Evolutionary conservation across 2,329 filamentous ascomycete species (phyloP), one percentile per base, ranked within the genome.

Genomic region (Calonectria pauciramosa): DNA sequence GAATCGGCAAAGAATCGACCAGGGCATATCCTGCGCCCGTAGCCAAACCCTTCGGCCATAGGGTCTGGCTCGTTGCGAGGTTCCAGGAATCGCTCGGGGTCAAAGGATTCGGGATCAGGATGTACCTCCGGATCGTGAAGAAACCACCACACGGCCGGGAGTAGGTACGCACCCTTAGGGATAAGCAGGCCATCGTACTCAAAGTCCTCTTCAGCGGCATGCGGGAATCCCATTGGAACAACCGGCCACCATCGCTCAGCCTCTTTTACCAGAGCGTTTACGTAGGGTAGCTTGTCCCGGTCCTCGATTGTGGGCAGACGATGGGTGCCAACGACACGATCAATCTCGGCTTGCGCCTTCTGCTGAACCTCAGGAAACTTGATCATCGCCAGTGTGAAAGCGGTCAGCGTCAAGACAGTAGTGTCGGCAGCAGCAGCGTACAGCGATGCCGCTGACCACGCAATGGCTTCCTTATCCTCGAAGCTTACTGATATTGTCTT

Each of bases 221-320:
- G 75, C 1, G 26, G 51, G 18, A 54, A 30, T 32, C 51, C 51
- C 28, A 54, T 60, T 51, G 9, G 67, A 63, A 26, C 66, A 66
- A 18, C 66, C 34, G 8, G 26, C 73, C 0, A 90, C 87, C 0
- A 90, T 89, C 7, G 90, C 86, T 89, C 90, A 92, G 2, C 91
- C 74, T 93, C 91, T 73, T 91, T 91, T 28, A 91, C 86, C 14
- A 90, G 84, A 1, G 88, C 88, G 26, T 87, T 85, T 41, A 91
- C 80, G 77, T 92, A 92, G 0, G 90, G 90, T 13, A 92, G 79
- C 3, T 83, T 81, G 0, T 84, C 81, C 28, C 86, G 84, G 77
- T 92, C 90, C 44, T 87, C 85, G 80, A 87, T 88, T 23, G 80
- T 82, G 0, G 90, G 90, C 9, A 87, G 84, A 2, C 90, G 85